Percentiles rank a stretch among this genome's conserved stretches.
Evolutionary conservation across 192 early-diverging fungal species (phyloP).

Genomic region (Gamsiella multidivaricata): DNA sequence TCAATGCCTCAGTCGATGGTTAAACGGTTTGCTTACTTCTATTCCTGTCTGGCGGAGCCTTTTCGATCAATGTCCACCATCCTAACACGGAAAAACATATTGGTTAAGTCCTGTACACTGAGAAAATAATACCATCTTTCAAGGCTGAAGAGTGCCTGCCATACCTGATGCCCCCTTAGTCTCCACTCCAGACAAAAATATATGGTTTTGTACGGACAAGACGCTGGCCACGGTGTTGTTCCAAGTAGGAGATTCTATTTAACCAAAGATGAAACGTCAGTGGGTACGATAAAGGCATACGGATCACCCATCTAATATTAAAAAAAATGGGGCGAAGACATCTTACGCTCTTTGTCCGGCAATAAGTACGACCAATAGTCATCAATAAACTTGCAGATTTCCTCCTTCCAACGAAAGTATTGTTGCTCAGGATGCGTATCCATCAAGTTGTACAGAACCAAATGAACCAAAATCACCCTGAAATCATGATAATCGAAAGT

Average conservation of each 20-base stretch:
- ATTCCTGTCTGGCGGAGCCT: conserved; percentile 60
- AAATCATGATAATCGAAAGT: not conserved
- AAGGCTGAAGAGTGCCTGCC: too few relatives aligned
- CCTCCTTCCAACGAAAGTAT: conserved; percentile 84
- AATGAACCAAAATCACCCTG: conserved; percentile 71
- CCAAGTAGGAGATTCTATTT: conserved; percentile 80
- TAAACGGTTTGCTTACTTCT: conserved; percentile 39
- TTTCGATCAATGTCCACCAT: conserved; percentile 62
- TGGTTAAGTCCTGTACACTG: not conserved
- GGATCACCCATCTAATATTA: not conserved
- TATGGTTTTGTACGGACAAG: conserved; percentile 78
- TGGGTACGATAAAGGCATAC: too few relatives aligned
- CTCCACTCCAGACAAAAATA: conserved; percentile 82
- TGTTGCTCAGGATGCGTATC: conserved; percentile 66
- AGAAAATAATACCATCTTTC: too few relatives aligned
- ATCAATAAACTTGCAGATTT: conserved; percentile 82
- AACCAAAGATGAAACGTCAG: conserved; percentile 1
- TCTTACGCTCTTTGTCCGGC: conserved; percentile 74
- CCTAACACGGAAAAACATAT: conserved; percentile 54
- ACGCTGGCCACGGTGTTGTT: conserved; percentile 88
- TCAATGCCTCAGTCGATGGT: not conserved
- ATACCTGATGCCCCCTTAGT: conserved; percentile 76
- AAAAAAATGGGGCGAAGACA: not conserved
- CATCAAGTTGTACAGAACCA: conserved; percentile 81
- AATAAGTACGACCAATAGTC: conserved; percentile 79